Percentiles rank a stretch among this genome's conserved stretches.
These are phyloP conservation scores for Uromyces viciae-fabae DNA, from an alignment of 1,284 basidiomycete genomes.

Conservation along the genomic window DNA sequence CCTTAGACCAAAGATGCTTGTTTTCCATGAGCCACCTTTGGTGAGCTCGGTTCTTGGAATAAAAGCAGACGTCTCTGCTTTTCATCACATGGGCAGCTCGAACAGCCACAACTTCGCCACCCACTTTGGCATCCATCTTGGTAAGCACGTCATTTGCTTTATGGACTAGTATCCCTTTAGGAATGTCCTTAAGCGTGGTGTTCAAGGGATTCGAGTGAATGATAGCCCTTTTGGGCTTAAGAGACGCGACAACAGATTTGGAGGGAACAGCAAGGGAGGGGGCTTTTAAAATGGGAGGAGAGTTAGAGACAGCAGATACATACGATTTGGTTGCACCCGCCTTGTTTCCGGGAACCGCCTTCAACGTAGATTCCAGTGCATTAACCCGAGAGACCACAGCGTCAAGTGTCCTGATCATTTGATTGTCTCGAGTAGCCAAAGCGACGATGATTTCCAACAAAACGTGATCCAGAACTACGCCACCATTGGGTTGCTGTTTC, in stretches of 20 bases:
- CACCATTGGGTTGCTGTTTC: not conserved
- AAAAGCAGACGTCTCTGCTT: not conserved
- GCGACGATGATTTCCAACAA: no score
- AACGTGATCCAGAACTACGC: not conserved
- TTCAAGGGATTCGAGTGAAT: not conserved
- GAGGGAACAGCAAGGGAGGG: not conserved
- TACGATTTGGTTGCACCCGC: not conserved
- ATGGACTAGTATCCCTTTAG: not conserved
- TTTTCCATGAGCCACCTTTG: not conserved
- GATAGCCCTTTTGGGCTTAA: not conserved
- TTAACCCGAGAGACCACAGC: not conserved
- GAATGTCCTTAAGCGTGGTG: not conserved
- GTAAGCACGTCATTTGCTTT: not conserved
- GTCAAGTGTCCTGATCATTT: not conserved
- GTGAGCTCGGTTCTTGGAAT: not conserved
- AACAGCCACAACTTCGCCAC: not conserved
- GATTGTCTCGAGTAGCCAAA: no score
- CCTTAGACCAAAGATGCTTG: conserved; percentile 4
- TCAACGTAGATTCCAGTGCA: not conserved
- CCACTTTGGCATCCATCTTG: not conserved
- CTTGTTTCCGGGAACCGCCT: not conserved
- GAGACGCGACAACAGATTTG: not conserved
- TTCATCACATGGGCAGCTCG: not conserved
- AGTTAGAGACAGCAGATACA: not conserved
- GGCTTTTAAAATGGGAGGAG: no score